A percentile compares a stretch with the other conserved stretches of the same genome.
Conservation (phyloP, 2,329 filamentous ascomycete genomes). For the Paecilomyces variotii region DNA sequence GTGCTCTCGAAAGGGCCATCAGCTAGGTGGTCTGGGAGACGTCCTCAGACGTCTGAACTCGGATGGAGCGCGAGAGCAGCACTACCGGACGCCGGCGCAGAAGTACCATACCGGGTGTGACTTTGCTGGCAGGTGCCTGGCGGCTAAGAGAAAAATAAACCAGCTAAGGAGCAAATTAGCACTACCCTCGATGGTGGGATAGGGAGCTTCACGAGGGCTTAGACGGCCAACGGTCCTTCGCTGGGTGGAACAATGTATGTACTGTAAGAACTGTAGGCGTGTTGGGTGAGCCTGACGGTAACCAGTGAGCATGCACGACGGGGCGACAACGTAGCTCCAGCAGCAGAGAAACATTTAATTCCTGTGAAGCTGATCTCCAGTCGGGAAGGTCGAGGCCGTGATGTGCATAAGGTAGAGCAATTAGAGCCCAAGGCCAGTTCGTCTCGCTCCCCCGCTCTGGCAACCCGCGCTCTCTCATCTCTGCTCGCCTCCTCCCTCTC, state of each 20-base stretch:
- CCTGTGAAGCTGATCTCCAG: neutral
- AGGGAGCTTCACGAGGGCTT: neutral
- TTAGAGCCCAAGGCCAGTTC: slow-evolving; percentile 7
- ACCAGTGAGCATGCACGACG: neutral
- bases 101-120: neutral
- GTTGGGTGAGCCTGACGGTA: neutral
- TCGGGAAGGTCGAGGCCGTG: neutral
- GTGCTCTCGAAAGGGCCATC: neutral
- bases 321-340: neutral
- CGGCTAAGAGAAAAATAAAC: neutral
- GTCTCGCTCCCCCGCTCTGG: slow-evolving; percentile 13
- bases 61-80: neutral
- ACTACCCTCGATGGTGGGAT: neutral
- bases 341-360: neutral
- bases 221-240: neutral
- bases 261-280: neutral
- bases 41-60: neutral
- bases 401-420: neutral
- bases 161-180: neutral
- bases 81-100: neutral
- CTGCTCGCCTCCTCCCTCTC: slow-evolving; percentile 9
- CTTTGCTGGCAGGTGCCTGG: neutral
- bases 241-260: neutral
- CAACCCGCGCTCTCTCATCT: slow-evolving; percentile 9
- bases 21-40: neutral